Evolutionary conservation across 495 filamentous ascomycete genomes (phyloP).

Genomic region (Talaromyces adpressus): DNA sequence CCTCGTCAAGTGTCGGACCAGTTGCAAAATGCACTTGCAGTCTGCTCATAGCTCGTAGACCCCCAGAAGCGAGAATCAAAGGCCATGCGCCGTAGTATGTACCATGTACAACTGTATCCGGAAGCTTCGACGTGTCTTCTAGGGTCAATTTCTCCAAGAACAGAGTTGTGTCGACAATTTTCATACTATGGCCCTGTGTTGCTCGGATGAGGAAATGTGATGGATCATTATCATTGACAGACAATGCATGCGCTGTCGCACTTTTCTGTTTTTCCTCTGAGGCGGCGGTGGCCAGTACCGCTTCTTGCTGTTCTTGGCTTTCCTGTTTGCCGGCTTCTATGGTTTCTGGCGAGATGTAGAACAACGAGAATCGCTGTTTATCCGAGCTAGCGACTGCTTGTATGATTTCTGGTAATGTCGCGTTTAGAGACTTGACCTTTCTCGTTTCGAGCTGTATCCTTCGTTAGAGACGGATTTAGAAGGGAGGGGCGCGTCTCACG

Average conservation of each 20-base stretch:
- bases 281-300: conserved; percentile 6
- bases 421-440: conserved; percentile 58
- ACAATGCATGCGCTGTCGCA: conserved; percentile 24
- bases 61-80: conserved; percentile 62
- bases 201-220: conserved; percentile 82
- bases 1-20: conserved; percentile 46
- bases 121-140: conserved; percentile 30
- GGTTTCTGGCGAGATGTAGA: conserved; percentile 33
- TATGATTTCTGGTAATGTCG: conserved; percentile 67
- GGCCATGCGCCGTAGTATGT: conserved; percentile 75
- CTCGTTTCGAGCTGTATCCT: conserved; percentile 56
- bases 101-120: conserved; percentile 70
- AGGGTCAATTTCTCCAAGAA: conserved; percentile 59
- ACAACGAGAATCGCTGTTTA: conserved; percentile 80
- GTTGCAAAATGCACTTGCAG: conserved; percentile 85
- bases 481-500: conserved; percentile 24
- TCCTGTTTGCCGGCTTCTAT: conserved; percentile 11
- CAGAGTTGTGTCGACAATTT: conserved; percentile 56
- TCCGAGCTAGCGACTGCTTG: conserved; percentile 67
- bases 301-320: conserved; percentile 9
- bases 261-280: conserved; percentile 14
- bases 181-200: conserved; percentile 75
- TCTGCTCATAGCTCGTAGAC: conserved; percentile 69
- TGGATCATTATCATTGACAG: conserved; percentile 37
- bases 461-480: conserved; percentile 4